Evolutionary conservation across 257 asterid species (phyloP).

Genomic region (Datura wrightii): DNA sequence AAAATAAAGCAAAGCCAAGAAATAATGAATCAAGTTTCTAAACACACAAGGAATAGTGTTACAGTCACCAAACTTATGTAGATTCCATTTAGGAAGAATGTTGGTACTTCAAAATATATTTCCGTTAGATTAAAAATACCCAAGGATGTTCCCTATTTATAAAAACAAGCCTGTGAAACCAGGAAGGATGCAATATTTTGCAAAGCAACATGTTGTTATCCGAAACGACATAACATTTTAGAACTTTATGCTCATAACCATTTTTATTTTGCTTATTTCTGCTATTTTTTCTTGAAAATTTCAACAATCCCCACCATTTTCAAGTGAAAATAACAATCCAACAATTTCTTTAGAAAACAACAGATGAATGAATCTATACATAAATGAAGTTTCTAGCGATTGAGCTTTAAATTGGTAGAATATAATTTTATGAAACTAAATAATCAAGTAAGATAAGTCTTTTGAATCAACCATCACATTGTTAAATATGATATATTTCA

Average conservation of each 20-base stretch:
- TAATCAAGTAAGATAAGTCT: not conserved
- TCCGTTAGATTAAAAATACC: no score
- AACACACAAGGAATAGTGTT: not conserved
- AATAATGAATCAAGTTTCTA: no score
- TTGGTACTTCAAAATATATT: not conserved
- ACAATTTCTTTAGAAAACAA: no score
- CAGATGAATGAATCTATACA: not conserved
- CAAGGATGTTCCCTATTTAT: not conserved
- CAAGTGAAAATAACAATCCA: not conserved
- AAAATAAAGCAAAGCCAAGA: no score
- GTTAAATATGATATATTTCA: no score
- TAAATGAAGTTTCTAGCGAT: not conserved
- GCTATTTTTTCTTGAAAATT: no score
- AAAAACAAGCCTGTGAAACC: not conserved
- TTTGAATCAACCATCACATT: not conserved
- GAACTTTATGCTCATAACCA: not conserved
- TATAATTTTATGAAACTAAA: no score
- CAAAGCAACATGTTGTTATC: not conserved
- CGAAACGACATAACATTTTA: no score
- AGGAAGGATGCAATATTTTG: no score
- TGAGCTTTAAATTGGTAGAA: not conserved
- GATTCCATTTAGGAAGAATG: not conserved
- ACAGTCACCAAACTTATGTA: not conserved
- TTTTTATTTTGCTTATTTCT: not conserved
- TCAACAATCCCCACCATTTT: not conserved